Evolutionary conservation across 164 flowering plant genomes (phyloP).

Genomic region (Chimonanthus praecox): DNA sequence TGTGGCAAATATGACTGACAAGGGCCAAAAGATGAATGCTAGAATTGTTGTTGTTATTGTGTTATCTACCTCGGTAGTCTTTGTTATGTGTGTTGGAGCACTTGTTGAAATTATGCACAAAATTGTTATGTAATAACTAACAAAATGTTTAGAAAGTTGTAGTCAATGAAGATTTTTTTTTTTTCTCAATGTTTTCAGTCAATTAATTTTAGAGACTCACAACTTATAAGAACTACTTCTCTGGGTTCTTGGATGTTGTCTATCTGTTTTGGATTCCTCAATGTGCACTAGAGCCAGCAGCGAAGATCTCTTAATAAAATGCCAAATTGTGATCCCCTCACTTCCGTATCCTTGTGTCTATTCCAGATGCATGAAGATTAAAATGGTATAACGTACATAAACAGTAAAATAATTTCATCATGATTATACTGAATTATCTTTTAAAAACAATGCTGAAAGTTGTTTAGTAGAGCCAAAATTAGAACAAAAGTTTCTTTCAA

Average conservation of each 20-base stretch:
- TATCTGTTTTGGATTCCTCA: no score
- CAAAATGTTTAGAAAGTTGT: no score
- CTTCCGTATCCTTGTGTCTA: background rate
- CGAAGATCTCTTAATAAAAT: no score
- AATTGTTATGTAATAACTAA: no score
- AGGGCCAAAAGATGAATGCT: slow-evolving; percentile 49
- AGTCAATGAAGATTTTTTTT: no score
- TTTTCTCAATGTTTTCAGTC: no score
- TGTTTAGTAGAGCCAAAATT: background rate
- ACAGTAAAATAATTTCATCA: background rate
- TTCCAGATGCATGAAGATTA: background rate
- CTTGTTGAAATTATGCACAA: background rate
- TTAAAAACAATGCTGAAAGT: background rate
- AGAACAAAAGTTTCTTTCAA: background rate
- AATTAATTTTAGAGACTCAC: no score
- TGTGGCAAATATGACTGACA: slow-evolving; percentile 48
- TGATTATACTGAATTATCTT: background rate
- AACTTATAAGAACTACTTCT: no score
- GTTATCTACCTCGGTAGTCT: slow-evolving; percentile 63
- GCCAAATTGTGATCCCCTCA: background rate
- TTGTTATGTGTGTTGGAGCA: slow-evolving; percentile 58
- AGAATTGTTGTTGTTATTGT: slow-evolving; percentile 60
- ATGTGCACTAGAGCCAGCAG: no score
- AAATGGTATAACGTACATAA: background rate
- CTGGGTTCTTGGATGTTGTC: no score